Conservation (phyloP, 2,329 filamentous ascomycete genomes). For the Ophiocordyceps camponoti-floridani region DNA sequence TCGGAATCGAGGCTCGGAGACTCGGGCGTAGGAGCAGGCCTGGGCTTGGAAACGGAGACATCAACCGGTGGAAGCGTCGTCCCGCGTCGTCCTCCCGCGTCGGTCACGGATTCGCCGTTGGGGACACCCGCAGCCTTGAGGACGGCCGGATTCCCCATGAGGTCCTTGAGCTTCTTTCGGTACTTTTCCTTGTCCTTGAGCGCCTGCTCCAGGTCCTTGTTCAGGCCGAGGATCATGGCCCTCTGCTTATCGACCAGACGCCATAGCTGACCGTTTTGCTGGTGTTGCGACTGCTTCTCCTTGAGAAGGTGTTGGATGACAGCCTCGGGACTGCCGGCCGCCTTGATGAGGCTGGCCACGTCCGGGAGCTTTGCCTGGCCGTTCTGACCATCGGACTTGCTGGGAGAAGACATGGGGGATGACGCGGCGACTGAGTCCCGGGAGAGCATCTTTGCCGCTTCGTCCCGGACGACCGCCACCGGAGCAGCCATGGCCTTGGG, state of each 20-base stretch:
- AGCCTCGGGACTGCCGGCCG: slow-evolving; percentile 76
- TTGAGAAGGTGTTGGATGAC: slow-evolving; percentile 77
- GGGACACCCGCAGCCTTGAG: slow-evolving; percentile 10
- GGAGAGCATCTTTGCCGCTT: slow-evolving; percentile 24
- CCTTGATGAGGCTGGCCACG: slow-evolving; percentile 59
- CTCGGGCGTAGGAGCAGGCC: slow-evolving; percentile 13
- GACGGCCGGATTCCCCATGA: slow-evolving; percentile 2
- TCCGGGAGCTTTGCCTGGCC: slow-evolving; percentile 44
- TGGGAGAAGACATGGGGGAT: slow-evolving; percentile 44
- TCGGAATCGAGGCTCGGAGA: slow-evolving; percentile 33
- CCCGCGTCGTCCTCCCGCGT: slow-evolving; percentile 1
- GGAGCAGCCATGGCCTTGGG: slow-evolving; percentile 27
- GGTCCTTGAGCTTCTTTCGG: background rate
- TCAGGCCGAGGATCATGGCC: background rate
- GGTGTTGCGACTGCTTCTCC: slow-evolving; percentile 64
- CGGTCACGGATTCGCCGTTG: slow-evolving; percentile 3
- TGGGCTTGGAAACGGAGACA: slow-evolving; percentile 4
- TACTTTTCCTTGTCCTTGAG: background rate
- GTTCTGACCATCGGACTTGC: slow-evolving; percentile 28
- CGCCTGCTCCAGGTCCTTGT: background rate
- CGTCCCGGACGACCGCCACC: slow-evolving; percentile 20
- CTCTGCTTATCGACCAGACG: background rate
- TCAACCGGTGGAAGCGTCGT: slow-evolving; percentile 8
- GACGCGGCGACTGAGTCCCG: slow-evolving; percentile 85
- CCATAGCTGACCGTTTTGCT: background rate